Conservation (phyloP, 139 green algal genomes). For the Eudorina sp. region DNA sequence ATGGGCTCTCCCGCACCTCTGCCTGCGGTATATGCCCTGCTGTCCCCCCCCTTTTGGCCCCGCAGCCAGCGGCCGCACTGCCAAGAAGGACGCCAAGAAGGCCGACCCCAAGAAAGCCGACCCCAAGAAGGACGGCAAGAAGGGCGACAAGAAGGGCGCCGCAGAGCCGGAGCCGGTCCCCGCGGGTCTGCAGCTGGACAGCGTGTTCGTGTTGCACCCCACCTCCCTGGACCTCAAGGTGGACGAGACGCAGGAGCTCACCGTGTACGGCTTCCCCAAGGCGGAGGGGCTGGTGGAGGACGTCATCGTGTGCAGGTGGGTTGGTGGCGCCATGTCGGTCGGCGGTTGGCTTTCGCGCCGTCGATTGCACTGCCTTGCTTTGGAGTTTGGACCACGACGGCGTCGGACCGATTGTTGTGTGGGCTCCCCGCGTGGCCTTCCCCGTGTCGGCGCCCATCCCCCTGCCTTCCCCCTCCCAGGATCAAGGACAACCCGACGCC, state of each 20-base stretch:
- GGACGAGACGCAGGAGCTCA: conserved; percentile 77
- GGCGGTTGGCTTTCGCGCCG: too few relatives aligned
- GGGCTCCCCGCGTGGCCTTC: too few relatives aligned
- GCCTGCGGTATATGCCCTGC: not conserved
- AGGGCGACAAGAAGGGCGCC: conserved; percentile 23
- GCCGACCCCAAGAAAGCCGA: conserved; percentile 41
- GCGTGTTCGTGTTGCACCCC: conserved; percentile 66
- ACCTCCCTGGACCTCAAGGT: conserved; percentile 68
- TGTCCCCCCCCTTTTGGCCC: not conserved
- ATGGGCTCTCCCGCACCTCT: too few relatives aligned
- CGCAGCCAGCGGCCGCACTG: not conserved
- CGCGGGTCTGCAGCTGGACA: conserved; percentile 30
- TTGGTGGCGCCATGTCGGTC: too few relatives aligned
- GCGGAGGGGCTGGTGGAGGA: conserved; percentile 65
- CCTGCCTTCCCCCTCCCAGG: conserved; percentile 18
- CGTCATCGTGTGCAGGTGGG: conserved; percentile 69
- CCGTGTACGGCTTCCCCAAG: conserved; percentile 76
- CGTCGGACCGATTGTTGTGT: too few relatives aligned
- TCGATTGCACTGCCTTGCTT: too few relatives aligned
- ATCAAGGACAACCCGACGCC: conserved; percentile 80
- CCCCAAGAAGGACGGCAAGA: conserved; percentile 15
- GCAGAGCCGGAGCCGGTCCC: not conserved
- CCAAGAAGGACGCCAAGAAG: conserved; percentile 49
- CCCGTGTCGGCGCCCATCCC: too few relatives aligned
- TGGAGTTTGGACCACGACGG: too few relatives aligned